A percentile compares a stretch with the other conserved stretches of the same genome.
Evolutionary conservation across 2,329 filamentous ascomycete genomes (phyloP).

Genomic region (Moelleriella libera): DNA sequence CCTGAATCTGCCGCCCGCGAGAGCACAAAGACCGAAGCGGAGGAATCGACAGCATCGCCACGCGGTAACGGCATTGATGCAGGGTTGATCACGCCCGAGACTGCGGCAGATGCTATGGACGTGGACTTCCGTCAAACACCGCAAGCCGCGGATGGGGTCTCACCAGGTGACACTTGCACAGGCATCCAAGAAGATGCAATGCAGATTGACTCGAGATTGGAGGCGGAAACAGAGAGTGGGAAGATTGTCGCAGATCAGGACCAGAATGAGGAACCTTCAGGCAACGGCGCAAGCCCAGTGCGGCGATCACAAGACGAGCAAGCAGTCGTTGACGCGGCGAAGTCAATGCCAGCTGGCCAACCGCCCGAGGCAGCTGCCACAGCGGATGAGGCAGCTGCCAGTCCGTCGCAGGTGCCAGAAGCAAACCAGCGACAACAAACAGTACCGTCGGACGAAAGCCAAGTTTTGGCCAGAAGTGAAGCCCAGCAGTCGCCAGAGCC

Average conservation of each 20-base stretch:
- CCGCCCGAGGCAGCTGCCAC: background rate
- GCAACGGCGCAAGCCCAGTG: background rate
- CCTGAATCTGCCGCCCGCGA: too few relatives aligned
- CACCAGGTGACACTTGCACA: background rate
- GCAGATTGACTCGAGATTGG: background rate
- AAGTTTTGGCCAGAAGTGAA: background rate
- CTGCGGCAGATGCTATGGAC: too few relatives aligned
- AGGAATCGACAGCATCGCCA: too few relatives aligned
- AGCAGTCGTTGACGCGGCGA: conserved; percentile 5
- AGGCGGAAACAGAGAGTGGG: background rate
- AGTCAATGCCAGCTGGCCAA: background rate
- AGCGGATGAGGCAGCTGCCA: background rate
- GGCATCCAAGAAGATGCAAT: background rate
- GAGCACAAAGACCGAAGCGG: too few relatives aligned
- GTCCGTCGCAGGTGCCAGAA: background rate
- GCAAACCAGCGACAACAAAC: background rate
- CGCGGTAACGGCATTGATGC: too few relatives aligned
- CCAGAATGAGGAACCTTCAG: background rate
- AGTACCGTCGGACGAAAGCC: background rate
- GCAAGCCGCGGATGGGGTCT: background rate
- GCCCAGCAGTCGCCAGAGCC: background rate
- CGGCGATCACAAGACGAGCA: background rate
- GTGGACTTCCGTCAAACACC: background rate
- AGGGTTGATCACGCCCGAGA: too few relatives aligned
- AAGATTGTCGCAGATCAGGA: background rate